Evolutionary conservation across 164 flowering plant species (phyloP).

Genomic region (Cinnamomum chago): DNA sequence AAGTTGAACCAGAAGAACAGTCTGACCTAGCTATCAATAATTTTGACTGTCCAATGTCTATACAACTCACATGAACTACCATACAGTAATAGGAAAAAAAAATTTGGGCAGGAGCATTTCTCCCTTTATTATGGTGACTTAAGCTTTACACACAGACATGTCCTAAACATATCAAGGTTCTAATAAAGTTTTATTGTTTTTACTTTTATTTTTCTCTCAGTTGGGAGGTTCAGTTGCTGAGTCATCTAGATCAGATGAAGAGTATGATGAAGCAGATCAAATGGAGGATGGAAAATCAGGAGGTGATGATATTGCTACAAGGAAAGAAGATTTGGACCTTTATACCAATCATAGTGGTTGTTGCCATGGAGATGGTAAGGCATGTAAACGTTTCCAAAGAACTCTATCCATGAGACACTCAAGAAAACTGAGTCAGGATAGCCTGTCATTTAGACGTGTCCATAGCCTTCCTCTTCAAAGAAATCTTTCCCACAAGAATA

Average conservation of each 20-base stretch:
- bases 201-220: slow-evolving; percentile 17
- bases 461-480: slow-evolving; percentile 14
- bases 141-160: background rate
- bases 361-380: background rate
- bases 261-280: slow-evolving; percentile 39
- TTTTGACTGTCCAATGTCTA: background rate
- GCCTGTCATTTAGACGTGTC: background rate
- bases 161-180: background rate
- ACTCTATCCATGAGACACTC: slow-evolving; percentile 10
- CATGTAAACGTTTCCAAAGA: slow-evolving; percentile 1
- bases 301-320: slow-evolving; percentile 15
- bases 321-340: slow-evolving; percentile 14
- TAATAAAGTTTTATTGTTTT: background rate
- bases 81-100: too few relatives aligned
- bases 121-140: too few relatives aligned
- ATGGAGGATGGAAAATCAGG: slow-evolving; percentile 33
- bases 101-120: too few relatives aligned
- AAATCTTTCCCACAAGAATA: slow-evolving; percentile 6
- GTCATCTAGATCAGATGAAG: slow-evolving; percentile 57
- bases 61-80: background rate
- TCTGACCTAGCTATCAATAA: too few relatives aligned
- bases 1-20: too few relatives aligned
- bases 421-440: slow-evolving; percentile 1
- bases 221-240: slow-evolving; percentile 59
- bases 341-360: background rate